phyloP scores from a whole-genome alignment of 495 filamentous ascomycete species.

The Parathielavia appendiculata region DNA sequence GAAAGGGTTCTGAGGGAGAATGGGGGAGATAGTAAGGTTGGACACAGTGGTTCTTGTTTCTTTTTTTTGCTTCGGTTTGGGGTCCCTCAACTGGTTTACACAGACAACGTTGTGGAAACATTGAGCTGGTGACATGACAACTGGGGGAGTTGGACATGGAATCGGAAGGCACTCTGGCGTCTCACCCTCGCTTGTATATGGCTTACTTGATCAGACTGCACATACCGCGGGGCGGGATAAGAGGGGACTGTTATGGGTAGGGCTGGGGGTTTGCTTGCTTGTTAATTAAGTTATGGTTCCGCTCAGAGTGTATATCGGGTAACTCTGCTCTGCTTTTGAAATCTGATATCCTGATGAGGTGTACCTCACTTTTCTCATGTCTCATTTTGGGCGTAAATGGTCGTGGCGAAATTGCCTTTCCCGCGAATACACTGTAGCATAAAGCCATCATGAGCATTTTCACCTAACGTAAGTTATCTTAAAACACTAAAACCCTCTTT shows the following conservation, averaged over 20 bases:
- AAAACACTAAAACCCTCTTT: too few species aligned
- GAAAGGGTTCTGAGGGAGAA: constrained; percentile 45
- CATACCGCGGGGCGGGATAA: background rate
- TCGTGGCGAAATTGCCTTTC: too few species aligned
- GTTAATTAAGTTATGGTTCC: constrained; percentile 11
- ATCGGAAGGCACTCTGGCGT: constrained; percentile 4
- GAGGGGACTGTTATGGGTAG: background rate
- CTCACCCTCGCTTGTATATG: constrained; percentile 1
- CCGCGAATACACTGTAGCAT: too few species aligned
- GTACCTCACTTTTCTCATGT: too few species aligned
- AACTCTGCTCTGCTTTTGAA: background rate
- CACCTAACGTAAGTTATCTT: too few species aligned
- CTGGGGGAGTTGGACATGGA: background rate
- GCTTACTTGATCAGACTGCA: constrained; percentile 4
- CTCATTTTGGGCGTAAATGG: too few species aligned
- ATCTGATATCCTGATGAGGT: too few species aligned
- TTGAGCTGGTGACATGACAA: background rate
- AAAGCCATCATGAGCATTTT: too few species aligned
- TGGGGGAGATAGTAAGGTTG: too few species aligned
- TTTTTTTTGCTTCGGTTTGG: constrained; percentile 2
- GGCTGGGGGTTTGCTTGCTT: background rate
- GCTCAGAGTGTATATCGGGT: background rate
- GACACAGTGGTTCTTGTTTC: too few species aligned
- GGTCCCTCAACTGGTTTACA: constrained; percentile 6
- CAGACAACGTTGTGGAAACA: constrained; percentile 2